These are phyloP conservation scores for Strobilomyces confusus DNA, from an alignment of 768 basidiomycete genomes.

Conservation along the genomic window DNA sequence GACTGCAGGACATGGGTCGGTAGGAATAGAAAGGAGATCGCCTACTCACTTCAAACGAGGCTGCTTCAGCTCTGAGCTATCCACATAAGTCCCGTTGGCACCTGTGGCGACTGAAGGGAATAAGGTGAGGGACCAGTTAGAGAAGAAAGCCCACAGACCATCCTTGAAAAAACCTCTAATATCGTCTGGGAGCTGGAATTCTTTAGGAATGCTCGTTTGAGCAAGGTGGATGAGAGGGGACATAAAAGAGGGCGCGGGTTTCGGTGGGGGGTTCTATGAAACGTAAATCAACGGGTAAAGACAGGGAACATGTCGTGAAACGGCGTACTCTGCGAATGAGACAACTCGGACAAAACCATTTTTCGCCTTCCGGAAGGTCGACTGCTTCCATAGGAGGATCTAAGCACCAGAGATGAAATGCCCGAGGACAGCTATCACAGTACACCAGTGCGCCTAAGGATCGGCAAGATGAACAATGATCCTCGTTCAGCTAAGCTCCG, in stretches of 20 bases:
- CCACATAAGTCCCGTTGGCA: constrained; percentile 78
- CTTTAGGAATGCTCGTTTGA: constrained; percentile 65
- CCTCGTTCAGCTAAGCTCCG: constrained; percentile 55
- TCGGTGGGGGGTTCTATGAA: constrained; percentile 55
- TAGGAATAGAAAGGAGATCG: constrained; percentile 3
- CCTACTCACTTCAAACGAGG: constrained; percentile 75
- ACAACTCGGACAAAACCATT: constrained; percentile 81
- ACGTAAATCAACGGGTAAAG: constrained; percentile 13
- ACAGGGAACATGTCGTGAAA: not conserved
- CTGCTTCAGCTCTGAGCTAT: constrained; percentile 70
- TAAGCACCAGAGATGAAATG: constrained; percentile 95
- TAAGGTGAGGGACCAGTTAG: constrained; percentile 14
- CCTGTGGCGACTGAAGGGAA: constrained; percentile 64
- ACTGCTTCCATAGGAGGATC: constrained; percentile 90
- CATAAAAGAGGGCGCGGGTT: constrained; percentile 65
- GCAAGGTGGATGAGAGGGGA: constrained; percentile 69
- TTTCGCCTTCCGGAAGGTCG: constrained; percentile 76
- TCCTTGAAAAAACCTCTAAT: constrained; percentile 82
- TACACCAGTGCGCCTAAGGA: constrained; percentile 85
- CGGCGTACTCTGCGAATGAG: constrained; percentile 56
- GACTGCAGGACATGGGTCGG: constrained; percentile 40
- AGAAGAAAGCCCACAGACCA: constrained; percentile 46
- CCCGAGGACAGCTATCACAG: constrained; percentile 94
- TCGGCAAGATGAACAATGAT: constrained; percentile 83
- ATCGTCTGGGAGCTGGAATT: constrained; percentile 85